These are phyloP conservation scores for Selaginella moellendorffii DNA, from an alignment of 75 land plant genomes.

Conservation along the genomic window DNA sequence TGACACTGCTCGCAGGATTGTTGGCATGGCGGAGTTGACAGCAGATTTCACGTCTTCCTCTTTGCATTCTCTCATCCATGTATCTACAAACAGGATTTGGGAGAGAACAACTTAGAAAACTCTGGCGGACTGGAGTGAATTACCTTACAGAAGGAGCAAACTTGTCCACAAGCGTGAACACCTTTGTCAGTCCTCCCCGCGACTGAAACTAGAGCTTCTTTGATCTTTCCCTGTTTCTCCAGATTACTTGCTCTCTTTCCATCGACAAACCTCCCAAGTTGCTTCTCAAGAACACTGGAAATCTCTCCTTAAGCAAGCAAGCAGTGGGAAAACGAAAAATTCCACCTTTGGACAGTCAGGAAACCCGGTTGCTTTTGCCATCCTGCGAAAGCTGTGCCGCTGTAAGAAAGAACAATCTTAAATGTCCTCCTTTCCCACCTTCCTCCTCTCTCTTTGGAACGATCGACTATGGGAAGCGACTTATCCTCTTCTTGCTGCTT, in stretches of 20 bases:
- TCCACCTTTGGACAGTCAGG: conserved; percentile 74
- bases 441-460: conserved; percentile 11
- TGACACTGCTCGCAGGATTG: conserved; percentile 29
- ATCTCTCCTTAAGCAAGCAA: not conserved
- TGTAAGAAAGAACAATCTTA: conserved; percentile 47
- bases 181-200: conserved; percentile 89
- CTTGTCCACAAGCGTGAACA: conserved; percentile 63
- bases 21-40: conserved; percentile 36
- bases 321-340: not conserved
- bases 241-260: conserved; percentile 35
- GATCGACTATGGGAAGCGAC: not conserved
- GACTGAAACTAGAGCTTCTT: conserved; percentile 46
- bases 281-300: conserved; percentile 38
- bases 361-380: conserved; percentile 82
- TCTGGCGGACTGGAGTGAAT: no score
- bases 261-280: conserved; percentile 59
- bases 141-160: conserved; percentile 71
- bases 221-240: conserved; percentile 27
- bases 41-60: conserved; percentile 31
- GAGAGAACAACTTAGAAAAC: no score
- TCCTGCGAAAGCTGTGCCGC: conserved; percentile 58
- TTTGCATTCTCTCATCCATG: conserved; percentile 46
- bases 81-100: conserved; percentile 27
- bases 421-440: conserved; percentile 57
- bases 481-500: not conserved